These are phyloP conservation scores for Sesbania bispinosa DNA, from an alignment of 306 rosid species.

Conservation along the genomic window DNA sequence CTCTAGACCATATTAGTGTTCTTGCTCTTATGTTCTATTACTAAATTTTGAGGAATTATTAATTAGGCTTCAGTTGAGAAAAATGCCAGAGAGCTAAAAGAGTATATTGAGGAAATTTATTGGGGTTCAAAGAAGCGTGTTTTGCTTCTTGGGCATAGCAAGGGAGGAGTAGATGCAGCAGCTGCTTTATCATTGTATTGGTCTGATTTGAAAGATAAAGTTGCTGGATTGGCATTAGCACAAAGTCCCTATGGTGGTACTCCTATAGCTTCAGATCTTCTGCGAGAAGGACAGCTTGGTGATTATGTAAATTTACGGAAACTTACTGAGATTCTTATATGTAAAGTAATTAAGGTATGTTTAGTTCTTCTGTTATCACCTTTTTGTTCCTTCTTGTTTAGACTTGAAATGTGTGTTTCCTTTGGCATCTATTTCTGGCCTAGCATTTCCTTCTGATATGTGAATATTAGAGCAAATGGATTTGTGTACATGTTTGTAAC, in stretches of 20 bases:
- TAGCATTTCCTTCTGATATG: neutral
- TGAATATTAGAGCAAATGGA: neutral
- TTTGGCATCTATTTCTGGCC: neutral
- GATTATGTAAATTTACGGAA: constrained; percentile 92
- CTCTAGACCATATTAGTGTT: neutral
- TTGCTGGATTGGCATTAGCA: constrained; percentile 85
- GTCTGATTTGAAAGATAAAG: constrained; percentile 95
- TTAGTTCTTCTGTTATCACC: neutral
- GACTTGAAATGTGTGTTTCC: constrained; percentile 1
- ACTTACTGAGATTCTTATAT: constrained; percentile 82
- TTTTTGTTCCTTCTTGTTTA: neutral
- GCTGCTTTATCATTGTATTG: constrained; percentile 96
- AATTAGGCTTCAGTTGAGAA: constrained; percentile 90
- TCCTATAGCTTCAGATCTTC: constrained; percentile 94
- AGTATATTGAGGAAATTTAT: constrained; percentile 89
- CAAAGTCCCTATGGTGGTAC: constrained; percentile 99
- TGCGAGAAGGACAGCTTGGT: constrained; percentile 96
- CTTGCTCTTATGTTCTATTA: constrained; percentile 3
- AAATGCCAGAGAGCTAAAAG: constrained; percentile 92
- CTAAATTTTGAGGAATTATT: constrained; percentile 28
- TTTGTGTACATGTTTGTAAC: neutral
- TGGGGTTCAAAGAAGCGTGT: constrained; percentile 94
- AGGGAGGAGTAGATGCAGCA: constrained; percentile 99
- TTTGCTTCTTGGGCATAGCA: constrained; percentile 97
- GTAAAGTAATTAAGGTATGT: constrained; percentile 84